Conservation (phyloP, 2,329 filamentous ascomycete species). For the Apiospora arundinis region DNA sequence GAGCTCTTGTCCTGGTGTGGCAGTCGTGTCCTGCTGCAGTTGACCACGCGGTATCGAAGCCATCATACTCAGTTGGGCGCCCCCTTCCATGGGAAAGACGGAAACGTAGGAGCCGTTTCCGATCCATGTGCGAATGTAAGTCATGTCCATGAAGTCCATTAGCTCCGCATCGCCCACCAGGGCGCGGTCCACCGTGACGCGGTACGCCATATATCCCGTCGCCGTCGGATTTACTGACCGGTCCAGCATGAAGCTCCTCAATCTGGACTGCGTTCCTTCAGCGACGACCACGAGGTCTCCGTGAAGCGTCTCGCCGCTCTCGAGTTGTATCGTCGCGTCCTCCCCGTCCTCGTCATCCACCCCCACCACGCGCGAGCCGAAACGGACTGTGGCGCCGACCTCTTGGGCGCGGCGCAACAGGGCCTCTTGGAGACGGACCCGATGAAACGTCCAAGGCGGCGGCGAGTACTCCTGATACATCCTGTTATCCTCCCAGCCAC, state of each 20-base stretch:
- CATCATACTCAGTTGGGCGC: neutral
- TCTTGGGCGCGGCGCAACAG: neutral
- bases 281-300: conserved; percentile 19
- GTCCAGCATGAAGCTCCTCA: neutral
- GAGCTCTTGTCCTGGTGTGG: neutral
- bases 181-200: neutral
- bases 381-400: neutral
- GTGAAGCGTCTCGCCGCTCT: neutral
- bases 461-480: neutral
- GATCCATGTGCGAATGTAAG: neutral
- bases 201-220: conserved; percentile 3
- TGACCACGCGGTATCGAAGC: neutral
- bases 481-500: neutral
- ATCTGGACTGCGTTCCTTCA: neutral
- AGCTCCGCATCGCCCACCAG: neutral
- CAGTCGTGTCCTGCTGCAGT: neutral
- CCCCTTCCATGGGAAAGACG: neutral
- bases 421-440: neutral
- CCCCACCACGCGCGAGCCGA: neutral
- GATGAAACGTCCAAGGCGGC: neutral
- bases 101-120: neutral
- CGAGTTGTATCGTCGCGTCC: neutral
- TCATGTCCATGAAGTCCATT: neutral
- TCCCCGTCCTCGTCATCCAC: neutral
- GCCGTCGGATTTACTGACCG: neutral